Evolutionary conservation across 768 basidiomycete species (phyloP).

Genomic region (Tylopilus sp.): DNA sequence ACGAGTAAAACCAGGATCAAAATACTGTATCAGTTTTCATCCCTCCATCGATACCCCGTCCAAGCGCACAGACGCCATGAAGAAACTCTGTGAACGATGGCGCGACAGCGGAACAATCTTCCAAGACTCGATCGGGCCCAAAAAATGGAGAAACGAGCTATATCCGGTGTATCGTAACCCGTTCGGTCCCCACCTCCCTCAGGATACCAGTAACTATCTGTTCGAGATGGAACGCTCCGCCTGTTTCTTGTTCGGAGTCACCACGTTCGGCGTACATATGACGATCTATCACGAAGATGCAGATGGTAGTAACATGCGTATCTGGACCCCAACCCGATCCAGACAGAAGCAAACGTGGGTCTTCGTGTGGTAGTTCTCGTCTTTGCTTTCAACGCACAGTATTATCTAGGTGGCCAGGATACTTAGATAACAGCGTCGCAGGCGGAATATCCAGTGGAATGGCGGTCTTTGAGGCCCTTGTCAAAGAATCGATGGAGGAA

Average conservation of each 20-base stretch:
- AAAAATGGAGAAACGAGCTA: constrained; percentile 83
- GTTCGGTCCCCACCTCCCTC: constrained; percentile 48
- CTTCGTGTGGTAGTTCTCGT: background rate
- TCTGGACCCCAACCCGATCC: constrained; percentile 89
- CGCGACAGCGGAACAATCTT: constrained; percentile 57
- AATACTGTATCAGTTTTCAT: constrained; percentile 45
- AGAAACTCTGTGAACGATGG: constrained; percentile 72
- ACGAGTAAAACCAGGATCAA: constrained; percentile 22
- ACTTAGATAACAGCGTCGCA: constrained; percentile 87
- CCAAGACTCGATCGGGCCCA: constrained; percentile 61
- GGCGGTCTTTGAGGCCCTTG: constrained; percentile 63
- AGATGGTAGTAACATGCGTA: constrained; percentile 38
- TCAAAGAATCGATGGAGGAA: constrained; percentile 94
- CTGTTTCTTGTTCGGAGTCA: constrained; percentile 82
- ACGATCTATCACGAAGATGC: constrained; percentile 54
- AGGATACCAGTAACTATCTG: constrained; percentile 56
- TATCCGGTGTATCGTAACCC: constrained; percentile 77
- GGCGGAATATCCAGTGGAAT: constrained; percentile 89
- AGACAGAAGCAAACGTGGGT: constrained; percentile 86
- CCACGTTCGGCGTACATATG: constrained; percentile 93
- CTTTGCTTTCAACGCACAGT: background rate
- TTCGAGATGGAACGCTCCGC: constrained; percentile 91
- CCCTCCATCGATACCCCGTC: constrained; percentile 49
- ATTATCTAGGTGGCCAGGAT: constrained; percentile 68
- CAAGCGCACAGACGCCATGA: constrained; percentile 60